Percentiles rank a stretch among this genome's conserved stretches.
Conservation (phyloP, 2,329 filamentous ascomycete genomes). For the Rutstroemia sp. region DNA sequence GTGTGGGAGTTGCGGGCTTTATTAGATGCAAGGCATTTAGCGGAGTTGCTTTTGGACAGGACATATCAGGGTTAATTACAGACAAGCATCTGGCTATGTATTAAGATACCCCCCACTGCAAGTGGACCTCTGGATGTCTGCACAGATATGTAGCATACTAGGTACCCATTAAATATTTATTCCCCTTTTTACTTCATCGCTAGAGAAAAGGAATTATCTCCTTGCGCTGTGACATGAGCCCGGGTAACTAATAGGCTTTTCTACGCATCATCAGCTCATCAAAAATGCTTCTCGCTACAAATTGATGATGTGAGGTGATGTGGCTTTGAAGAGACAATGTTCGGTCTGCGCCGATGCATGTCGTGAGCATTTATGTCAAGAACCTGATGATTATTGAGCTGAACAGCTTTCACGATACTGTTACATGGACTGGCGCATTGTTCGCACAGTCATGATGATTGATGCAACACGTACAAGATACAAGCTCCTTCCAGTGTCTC, state of each 20-base stretch:
- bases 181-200: background rate
- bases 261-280: background rate
- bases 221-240: too few species aligned
- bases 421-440: too few species aligned
- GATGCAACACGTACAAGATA: too few species aligned
- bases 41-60: constrained; percentile 8
- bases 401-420: too few species aligned
- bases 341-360: background rate
- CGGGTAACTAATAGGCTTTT: too few species aligned
- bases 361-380: background rate
- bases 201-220: background rate
- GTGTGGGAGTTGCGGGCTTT: constrained; percentile 5
- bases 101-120: constrained; percentile 7
- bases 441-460: too few species aligned
- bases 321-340: background rate
- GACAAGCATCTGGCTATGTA: constrained; percentile 7
- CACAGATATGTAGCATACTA: constrained; percentile 1
- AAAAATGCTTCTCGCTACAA: background rate
- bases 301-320: background rate
- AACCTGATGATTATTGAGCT: too few species aligned
- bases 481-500: too few species aligned
- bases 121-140: constrained; percentile 6
- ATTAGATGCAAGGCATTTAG: constrained; percentile 3
- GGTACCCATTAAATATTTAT: background rate
- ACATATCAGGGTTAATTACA: constrained; percentile 2